Evolutionary conservation across 2,329 filamentous ascomycete genomes (phyloP).

Genomic region (Ascosphaera apis): DNA sequence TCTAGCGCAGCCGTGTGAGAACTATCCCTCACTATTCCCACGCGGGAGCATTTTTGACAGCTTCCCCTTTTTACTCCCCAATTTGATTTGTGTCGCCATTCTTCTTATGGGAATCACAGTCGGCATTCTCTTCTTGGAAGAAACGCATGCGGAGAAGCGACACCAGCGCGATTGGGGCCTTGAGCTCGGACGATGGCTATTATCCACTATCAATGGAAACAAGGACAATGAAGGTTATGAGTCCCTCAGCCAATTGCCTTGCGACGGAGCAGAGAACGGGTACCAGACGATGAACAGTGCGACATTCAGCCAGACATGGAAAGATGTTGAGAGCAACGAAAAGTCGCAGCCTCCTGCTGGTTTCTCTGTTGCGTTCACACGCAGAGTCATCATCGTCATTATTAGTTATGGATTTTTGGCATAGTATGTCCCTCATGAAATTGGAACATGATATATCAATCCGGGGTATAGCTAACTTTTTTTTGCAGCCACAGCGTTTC

Average conservation of each 20-base stretch:
- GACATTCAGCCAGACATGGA: neutral
- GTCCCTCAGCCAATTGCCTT: neutral
- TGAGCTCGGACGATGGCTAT: constrained; percentile 51
- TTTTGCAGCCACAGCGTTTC: constrained; percentile 70
- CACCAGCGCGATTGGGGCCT: constrained; percentile 50
- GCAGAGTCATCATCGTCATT: constrained; percentile 68
- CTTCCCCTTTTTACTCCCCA: constrained; percentile 79
- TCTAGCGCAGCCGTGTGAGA: constrained; percentile 65
- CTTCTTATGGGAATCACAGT: constrained; percentile 53
- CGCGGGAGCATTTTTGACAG: constrained; percentile 56
- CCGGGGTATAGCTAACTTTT: constrained; percentile 9
- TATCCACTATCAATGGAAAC: constrained; percentile 13
- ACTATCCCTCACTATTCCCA: constrained; percentile 52
- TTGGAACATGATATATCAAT: constrained; percentile 48
- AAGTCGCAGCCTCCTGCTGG: constrained; percentile 26
- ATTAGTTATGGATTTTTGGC: constrained; percentile 77
- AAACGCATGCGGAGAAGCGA: constrained; percentile 74
- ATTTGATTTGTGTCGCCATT: constrained; percentile 67
- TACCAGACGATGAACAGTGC: neutral
- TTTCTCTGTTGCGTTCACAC: constrained; percentile 47
- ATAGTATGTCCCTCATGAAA: constrained; percentile 43
- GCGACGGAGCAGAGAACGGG: neutral
- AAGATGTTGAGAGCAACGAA: constrained; percentile 21
- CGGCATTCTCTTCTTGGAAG: constrained; percentile 72
- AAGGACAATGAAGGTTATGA: neutral